Base-by-base conservation (phyloP, 192 early-diverging fungal species). In the Neocallimastix lanati region DNA sequence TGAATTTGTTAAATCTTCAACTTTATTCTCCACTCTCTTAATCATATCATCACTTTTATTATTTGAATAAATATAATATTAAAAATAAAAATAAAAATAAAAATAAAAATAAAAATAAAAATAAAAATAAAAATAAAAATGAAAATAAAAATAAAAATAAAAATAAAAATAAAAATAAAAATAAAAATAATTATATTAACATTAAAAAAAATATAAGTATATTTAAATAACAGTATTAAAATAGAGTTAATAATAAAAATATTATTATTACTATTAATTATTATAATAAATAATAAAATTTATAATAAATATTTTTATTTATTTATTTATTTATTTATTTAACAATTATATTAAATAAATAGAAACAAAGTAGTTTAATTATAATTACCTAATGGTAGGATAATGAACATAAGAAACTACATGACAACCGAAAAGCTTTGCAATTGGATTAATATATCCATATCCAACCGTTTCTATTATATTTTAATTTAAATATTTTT, bases 11-110 rank as follows among this genome's bases (percentile, higher is more conserved):
- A 91, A 87, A 18, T 85, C 86, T 1, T 87, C 80, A 35, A 87
- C 85, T 67, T 91, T 84, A 67, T 88, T 87, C 29, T 89, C 83
- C 25, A 98, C 93, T 37, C 88, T 88, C 0, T 85, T 80, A 21
- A 95, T 86, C 96, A 98, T 98, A 80, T 98, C 96, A 33, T 92
- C 89, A 82, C 93, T n/a, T n/a, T n/a, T n/a, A n/a, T n/a, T n/a
- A n/a, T n/a, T n/a, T n/a, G n/a, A n/a, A n/a, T n/a, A n/a, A n/a
- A n/a, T n/a, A n/a, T n/a, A n/a, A n/a, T n/a, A n/a, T n/a, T n/a
- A n/a, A n/a, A n/a, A n/a, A n/a, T n/a, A n/a, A n/a, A n/a, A n/a
- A n/a, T n/a, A n/a, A n/a, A n/a, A n/a, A n/a, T n/a, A n/a, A n/a
- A n/a, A n/a, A n/a, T n/a, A n/a, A n/a, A n/a, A n/a, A n/a, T n/a